Evolutionary conservation across 139 green algal genomes (phyloP), one percentile per base, ranked within the genome.

Genomic region (Chlorella sp.): DNA sequence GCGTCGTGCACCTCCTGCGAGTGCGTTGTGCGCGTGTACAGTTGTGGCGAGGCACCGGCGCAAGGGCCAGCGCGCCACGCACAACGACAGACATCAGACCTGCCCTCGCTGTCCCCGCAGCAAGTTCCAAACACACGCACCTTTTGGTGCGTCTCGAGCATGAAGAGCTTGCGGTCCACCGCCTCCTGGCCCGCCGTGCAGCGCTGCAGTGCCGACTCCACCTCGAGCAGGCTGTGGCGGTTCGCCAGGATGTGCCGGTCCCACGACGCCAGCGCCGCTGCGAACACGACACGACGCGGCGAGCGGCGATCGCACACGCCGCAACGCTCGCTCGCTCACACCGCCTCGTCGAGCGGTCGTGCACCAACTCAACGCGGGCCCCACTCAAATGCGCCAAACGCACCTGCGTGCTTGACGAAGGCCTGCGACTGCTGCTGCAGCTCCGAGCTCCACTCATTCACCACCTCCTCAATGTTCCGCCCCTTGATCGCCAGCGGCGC

Each of bases 71-170:
- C 42, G 10, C 42, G 10, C 17, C 10, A 10, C 42, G 17, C 17
- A 10, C 10, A 10, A 17, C 10, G 10, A 55, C 42, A 17, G 17
- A 26, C 10, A 55, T 17, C 10, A 55, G 42, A 55, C 42, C 17
- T 10, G 42, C 42, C 42, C 17, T 55, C 10, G 10, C 42, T 26
- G 10, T 55, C 10, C 59, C 27, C 5, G 22, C 22, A 64, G 59
- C 59, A 31, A 30, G 59, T 29, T 30, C n/a, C n/a, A n/a, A n/a
- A n/a, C n/a, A n/a, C n/a, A n/a, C 62, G 5, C 33, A 82, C 83
- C 76, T 90, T 90, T 73, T 97, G 92, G 69, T 97, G 92, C 24
- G 83, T 92, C 78, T 97, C 92, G 59, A 97, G 82, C 80, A 95
- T 84, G 67, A 76, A 78, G 80, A 96, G 81, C 84, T 95, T 91